Evolutionary conservation across 805 yeast genomes (phyloP).

Genomic region (Spathaspora sp.): DNA sequence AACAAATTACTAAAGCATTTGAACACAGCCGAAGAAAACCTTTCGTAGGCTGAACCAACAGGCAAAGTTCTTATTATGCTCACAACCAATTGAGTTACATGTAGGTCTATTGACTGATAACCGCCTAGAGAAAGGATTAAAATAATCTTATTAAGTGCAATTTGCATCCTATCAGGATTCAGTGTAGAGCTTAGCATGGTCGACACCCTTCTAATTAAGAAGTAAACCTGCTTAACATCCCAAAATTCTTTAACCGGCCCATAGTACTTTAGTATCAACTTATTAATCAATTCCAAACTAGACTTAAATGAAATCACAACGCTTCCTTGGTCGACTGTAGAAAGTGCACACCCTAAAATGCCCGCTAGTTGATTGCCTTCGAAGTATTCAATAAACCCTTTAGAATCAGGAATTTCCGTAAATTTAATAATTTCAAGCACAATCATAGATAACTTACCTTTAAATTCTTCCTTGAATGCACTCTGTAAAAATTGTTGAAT

Average conservation of each 20-base stretch:
- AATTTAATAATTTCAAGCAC: conserved; percentile 33
- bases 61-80: conserved; percentile 9
- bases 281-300: conserved; percentile 20
- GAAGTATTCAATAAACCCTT: neutral
- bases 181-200: conserved; percentile 16
- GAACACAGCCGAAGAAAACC: neutral
- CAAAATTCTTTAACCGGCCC: conserved; percentile 22
- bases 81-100: conserved; percentile 18
- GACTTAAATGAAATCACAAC: conserved; percentile 21
- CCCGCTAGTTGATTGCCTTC: neutral
- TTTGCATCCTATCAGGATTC: conserved; percentile 16
- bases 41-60: neutral
- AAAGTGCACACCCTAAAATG: neutral
- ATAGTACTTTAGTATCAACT: conserved; percentile 20
- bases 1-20: neutral
- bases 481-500: conserved; percentile 12
- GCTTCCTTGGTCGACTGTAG: neutral
- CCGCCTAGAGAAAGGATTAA: conserved; percentile 20
- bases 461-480: conserved; percentile 18
- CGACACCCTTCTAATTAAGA: conserved; percentile 33
- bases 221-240: conserved; percentile 30
- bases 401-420: conserved; percentile 31
- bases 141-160: conserved; percentile 34
- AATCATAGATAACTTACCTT: conserved; percentile 25
- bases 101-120: neutral